phyloP scores from a whole-genome alignment of 768 basidiomycete genomes.

The Tremella yokohamensis region DNA sequence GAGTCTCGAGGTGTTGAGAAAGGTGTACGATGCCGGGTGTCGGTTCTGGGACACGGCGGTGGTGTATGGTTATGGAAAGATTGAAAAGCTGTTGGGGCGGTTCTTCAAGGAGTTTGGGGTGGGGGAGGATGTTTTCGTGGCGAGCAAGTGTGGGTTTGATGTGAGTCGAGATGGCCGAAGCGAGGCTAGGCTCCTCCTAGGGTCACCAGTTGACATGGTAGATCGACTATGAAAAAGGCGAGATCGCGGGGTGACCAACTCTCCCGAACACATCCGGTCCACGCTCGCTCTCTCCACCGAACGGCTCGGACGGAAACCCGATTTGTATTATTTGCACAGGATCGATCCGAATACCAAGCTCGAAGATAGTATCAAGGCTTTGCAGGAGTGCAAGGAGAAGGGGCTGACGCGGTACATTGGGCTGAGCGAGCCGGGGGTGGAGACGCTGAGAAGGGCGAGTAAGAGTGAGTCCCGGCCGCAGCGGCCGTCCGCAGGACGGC shows the following conservation, averaged over 20 bases:
- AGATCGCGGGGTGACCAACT: constrained; percentile 20
- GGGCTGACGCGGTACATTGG: constrained; percentile 45
- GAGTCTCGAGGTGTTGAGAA: constrained; percentile 14
- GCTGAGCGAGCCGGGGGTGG: constrained; percentile 41
- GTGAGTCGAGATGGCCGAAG: constrained; percentile 15
- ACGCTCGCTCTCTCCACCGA: constrained; percentile 21
- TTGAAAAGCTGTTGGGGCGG: constrained; percentile 27
- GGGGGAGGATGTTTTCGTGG: constrained; percentile 31
- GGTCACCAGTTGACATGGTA: constrained; percentile 1
- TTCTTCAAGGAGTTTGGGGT: constrained; percentile 29
- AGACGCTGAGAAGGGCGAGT: constrained; percentile 40
- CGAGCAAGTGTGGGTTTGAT: constrained; percentile 30
- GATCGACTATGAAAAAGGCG: constrained; percentile 25
- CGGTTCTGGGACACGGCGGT: constrained; percentile 37
- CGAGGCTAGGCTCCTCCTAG: neutral
- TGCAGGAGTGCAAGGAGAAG: constrained; percentile 37
- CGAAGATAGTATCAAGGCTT: constrained; percentile 36
- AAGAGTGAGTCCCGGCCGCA: constrained; percentile 21
- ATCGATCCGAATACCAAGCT: constrained; percentile 36
- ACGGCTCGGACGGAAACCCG: constrained; percentile 26
- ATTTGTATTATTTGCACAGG: constrained; percentile 42
- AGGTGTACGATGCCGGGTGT: constrained; percentile 28
- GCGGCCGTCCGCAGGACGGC: neutral
- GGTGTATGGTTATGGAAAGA: constrained; percentile 30
- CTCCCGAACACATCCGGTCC: constrained; percentile 20